Evolutionary conservation across 2,329 filamentous ascomycete species (phyloP).

Genomic region (Penicillium nordicum): DNA sequence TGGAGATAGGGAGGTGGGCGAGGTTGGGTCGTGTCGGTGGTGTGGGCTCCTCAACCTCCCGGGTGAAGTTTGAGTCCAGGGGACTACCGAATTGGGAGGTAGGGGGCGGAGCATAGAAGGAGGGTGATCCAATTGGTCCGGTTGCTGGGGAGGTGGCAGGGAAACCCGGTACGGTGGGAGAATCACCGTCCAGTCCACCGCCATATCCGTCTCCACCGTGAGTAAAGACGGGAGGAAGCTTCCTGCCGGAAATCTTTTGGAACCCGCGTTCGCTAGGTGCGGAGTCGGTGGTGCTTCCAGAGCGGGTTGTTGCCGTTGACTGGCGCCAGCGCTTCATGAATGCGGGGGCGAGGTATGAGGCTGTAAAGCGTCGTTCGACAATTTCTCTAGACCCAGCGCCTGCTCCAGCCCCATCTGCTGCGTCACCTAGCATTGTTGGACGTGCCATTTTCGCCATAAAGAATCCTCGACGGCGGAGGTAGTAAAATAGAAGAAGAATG

Average conservation of each 20-base stretch:
- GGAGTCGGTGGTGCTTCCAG: slow-evolving; percentile 33
- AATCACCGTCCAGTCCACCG: slow-evolving; percentile 32
- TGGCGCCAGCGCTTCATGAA: slow-evolving; percentile 43
- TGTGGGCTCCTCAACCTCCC: slow-evolving; percentile 30
- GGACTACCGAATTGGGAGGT: slow-evolving; percentile 30
- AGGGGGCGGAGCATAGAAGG: slow-evolving; percentile 28
- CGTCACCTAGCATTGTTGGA: slow-evolving; percentile 27
- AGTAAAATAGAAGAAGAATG: slow-evolving; percentile 34
- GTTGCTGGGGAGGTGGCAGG: slow-evolving; percentile 25
- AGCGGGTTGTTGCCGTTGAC: slow-evolving; percentile 35
- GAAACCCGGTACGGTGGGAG: slow-evolving; percentile 29
- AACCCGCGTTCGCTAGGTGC: slow-evolving; percentile 46
- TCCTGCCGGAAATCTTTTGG: slow-evolving; percentile 49
- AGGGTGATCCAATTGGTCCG: slow-evolving; percentile 19
- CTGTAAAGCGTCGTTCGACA: slow-evolving; percentile 37
- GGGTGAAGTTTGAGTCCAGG: slow-evolving; percentile 31
- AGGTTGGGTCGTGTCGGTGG: slow-evolving; percentile 43
- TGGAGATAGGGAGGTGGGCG: slow-evolving; percentile 43
- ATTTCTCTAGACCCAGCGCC: slow-evolving; percentile 27
- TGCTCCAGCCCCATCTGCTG: slow-evolving; percentile 2
- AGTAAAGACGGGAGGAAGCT: slow-evolving; percentile 46
- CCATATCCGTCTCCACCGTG: slow-evolving; percentile 48
- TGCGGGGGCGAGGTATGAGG: slow-evolving; percentile 37
- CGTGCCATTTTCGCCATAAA: slow-evolving; percentile 21
- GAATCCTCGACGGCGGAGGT: slow-evolving; percentile 52